Conservation (phyloP, 257 asterid genomes). For the Dorcoceras hygrometricum region DNA sequence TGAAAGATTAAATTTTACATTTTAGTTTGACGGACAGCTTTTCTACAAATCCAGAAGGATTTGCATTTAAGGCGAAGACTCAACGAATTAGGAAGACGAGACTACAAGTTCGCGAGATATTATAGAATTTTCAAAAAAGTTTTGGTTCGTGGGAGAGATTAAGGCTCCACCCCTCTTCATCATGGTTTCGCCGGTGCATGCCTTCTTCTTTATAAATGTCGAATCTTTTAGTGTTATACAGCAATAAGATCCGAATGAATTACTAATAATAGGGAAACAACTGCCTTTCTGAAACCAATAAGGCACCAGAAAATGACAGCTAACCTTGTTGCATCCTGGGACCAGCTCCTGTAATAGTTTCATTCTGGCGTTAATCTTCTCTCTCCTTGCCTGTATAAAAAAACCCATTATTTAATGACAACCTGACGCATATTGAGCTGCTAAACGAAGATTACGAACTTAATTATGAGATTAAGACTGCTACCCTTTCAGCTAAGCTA, state of each 20-base stretch:
- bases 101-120: not conserved
- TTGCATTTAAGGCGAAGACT: not conserved
- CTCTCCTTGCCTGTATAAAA: slow-evolving; percentile 84
- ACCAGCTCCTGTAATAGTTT: slow-evolving; percentile 93
- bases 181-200: not conserved
- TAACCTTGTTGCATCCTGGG: slow-evolving; percentile 98
- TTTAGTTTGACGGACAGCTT: not conserved
- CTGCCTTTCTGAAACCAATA: not conserved
- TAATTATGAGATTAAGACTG: slow-evolving; percentile 18
- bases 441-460: slow-evolving; percentile 27
- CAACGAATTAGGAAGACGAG: not conserved
- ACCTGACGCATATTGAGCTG: slow-evolving; percentile 19
- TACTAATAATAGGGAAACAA: slow-evolving; percentile 18
- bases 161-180: not conserved
- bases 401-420: slow-evolving; percentile 19
- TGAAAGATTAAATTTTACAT: not conserved
- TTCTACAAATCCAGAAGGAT: not conserved
- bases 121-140: not conserved
- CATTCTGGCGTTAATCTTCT: slow-evolving; percentile 96
- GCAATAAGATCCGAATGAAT: slow-evolving; percentile 9
- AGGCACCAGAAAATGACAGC: slow-evolving; percentile 35
- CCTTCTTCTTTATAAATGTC: not conserved
- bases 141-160: not conserved
- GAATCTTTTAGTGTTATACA: slow-evolving; percentile 19
- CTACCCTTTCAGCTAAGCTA: slow-evolving; percentile 97